These are phyloP conservation scores for Fallopia convolvulus DNA, from an alignment of 148 eudicot genomes.

Conservation along the genomic window DNA sequence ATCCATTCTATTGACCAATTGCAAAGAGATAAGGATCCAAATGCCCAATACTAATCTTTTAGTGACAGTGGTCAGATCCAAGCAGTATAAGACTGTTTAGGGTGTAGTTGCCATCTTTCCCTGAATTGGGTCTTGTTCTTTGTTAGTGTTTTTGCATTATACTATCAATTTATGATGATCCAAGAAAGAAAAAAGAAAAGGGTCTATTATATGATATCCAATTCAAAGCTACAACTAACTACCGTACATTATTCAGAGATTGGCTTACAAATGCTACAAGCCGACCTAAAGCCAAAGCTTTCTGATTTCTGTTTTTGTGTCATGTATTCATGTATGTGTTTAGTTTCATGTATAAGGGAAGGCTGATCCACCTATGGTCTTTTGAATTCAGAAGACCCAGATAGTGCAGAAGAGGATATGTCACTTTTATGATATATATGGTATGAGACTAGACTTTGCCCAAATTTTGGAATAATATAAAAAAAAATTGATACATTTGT, in stretches of 20 bases:
- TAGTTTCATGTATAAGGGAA: neutral
- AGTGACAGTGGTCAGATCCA: neutral
- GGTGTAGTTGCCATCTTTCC: neutral
- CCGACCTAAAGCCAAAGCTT: conserved; percentile 5
- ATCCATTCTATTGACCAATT: neutral
- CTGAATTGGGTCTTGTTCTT: neutral
- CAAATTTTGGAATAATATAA: neutral
- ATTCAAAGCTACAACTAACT: neutral
- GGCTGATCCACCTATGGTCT: neutral
- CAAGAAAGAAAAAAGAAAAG: neutral
- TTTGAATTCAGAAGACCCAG: conserved; percentile 8
- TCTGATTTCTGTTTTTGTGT: neutral
- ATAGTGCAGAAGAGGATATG: conserved; percentile 3
- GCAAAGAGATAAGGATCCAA: neutral
- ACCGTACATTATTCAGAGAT: neutral
- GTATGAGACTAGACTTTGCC: neutral
- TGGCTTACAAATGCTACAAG: conserved; percentile 2
- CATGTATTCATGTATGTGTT: neutral
- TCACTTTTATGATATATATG: neutral
- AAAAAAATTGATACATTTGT: neutral
- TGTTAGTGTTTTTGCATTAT: neutral
- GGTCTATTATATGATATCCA: neutral
- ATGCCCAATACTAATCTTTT: neutral
- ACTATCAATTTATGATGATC: neutral
- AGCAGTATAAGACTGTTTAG: neutral